Evolutionary conservation across 163 green algal species (phyloP).

Genomic region (Chloroidium sp.): DNA sequence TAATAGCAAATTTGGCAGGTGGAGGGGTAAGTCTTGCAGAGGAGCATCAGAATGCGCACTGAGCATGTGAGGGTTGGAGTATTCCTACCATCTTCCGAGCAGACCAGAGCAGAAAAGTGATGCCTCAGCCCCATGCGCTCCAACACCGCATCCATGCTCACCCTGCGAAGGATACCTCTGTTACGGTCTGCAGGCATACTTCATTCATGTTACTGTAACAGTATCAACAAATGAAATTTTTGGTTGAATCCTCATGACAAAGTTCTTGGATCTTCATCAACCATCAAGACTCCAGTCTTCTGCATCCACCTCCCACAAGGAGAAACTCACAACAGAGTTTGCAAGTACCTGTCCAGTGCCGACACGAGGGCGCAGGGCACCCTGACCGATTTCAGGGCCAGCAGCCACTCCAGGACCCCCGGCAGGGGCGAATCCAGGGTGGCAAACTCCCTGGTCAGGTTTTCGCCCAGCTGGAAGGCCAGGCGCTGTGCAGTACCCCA

Average conservation of each 20-base stretch:
- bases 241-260: too few species aligned
- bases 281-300: too few species aligned
- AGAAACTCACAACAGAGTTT: too few species aligned
- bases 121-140: conserved; percentile 48
- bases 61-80: too few species aligned
- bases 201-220: too few species aligned
- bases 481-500: conserved; percentile 35
- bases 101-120: conserved; percentile 53
- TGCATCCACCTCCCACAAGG: too few species aligned
- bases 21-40: too few species aligned
- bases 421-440: conserved; percentile 26
- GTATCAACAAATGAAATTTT: too few species aligned
- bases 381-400: conserved; percentile 40
- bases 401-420: conserved; percentile 64
- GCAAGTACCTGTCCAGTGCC: conserved; percentile 34
- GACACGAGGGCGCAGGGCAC: conserved; percentile 65
- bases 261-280: too few species aligned
- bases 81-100: conserved; percentile 56
- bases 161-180: conserved; percentile 1
- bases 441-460: conserved; percentile 39
- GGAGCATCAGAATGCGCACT: too few species aligned
- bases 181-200: too few species aligned
- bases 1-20: too few species aligned
- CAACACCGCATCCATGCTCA: conserved; percentile 32
- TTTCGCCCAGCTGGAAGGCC: conserved; percentile 33